Percentiles rank a stretch among this genome's conserved stretches.
phyloP scores from a whole-genome alignment of 495 filamentous ascomycete species.

The Neurospora pannonica region DNA sequence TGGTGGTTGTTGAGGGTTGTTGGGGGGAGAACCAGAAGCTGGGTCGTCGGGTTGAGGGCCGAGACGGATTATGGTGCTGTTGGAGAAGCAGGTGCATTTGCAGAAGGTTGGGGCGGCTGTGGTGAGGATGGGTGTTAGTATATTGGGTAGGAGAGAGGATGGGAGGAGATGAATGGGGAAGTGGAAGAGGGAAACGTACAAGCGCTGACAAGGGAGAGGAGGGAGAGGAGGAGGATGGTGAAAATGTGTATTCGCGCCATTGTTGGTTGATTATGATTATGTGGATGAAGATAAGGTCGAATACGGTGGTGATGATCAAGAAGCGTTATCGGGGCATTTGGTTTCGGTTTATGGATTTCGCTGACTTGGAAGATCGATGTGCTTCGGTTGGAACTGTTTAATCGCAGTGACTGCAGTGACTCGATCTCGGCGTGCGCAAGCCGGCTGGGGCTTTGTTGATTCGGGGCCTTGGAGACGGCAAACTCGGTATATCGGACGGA shows the following conservation, averaged over 20 bases:
- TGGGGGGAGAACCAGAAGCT: conserved; percentile 2
- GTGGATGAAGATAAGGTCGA: not conserved
- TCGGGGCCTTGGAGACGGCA: not conserved
- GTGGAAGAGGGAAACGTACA: conserved; percentile 19
- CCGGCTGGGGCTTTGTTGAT: not conserved
- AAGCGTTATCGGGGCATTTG: not conserved
- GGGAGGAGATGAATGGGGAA: not conserved
- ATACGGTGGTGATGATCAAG: not conserved
- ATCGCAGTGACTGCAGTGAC: not conserved
- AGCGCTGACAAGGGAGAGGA: conserved; percentile 22
- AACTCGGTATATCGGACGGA: not conserved
- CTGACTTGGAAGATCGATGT: not conserved
- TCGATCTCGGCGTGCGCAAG: not conserved
- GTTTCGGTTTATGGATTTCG: not conserved
- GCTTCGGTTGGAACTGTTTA: not conserved
- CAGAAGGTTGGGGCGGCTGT: conserved; percentile 71
- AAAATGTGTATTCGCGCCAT: conserved; percentile 27
- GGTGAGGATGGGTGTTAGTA: conserved; percentile 13
- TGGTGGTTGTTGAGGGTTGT: conserved; percentile 7
- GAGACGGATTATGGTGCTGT: conserved; percentile 81
- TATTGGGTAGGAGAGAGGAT: not conserved
- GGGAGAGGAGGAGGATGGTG: conserved; percentile 22
- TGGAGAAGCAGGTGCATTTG: conserved; percentile 93
- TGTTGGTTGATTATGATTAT: not conserved
- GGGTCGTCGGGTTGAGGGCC: conserved; percentile 30